Conservation (phyloP, 2,329 filamentous ascomycete genomes). For the Diaporthe citrichinensis region DNA sequence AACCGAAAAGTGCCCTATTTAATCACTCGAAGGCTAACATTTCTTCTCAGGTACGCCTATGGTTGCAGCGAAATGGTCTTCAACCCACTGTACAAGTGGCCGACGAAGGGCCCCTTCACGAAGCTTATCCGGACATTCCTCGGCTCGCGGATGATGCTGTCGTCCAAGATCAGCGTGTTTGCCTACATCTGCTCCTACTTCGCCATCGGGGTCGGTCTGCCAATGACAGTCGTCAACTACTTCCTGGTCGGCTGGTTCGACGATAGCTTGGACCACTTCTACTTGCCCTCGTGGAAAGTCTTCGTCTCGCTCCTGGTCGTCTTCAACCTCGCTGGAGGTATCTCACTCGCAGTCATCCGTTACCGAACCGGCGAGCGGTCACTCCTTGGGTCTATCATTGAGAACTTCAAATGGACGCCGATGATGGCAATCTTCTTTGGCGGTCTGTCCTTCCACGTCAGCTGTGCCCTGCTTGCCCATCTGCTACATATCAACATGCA, state of each 20-base stretch:
- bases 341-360: slow-evolving; percentile 72
- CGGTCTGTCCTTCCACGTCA: slow-evolving; percentile 58
- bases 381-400: slow-evolving; percentile 61
- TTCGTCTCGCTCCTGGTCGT: slow-evolving; percentile 74
- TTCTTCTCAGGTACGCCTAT: slow-evolving; percentile 67
- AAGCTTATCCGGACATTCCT: slow-evolving; percentile 75
- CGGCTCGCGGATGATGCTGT: slow-evolving; percentile 71
- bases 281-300: slow-evolving; percentile 75
- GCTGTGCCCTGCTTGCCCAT: slow-evolving; percentile 56
- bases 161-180: slow-evolving; percentile 79
- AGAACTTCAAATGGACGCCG: slow-evolving; percentile 75
- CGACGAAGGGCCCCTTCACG: slow-evolving; percentile 74
- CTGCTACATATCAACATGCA: slow-evolving; percentile 58
- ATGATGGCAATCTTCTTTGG: slow-evolving; percentile 63
- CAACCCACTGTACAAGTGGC: slow-evolving; percentile 74
- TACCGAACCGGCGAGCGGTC: slow-evolving; percentile 71
- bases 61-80: slow-evolving; percentile 81
- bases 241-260: slow-evolving; percentile 80
- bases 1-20: no score
- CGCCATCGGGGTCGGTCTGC: slow-evolving; percentile 76
- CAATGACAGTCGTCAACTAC: slow-evolving; percentile 79
- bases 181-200: slow-evolving; percentile 78
- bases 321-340: slow-evolving; percentile 72
- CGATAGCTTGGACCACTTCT: slow-evolving; percentile 75
- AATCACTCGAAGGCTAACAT: background rate